Percentiles rank a stretch among this genome's conserved stretches.
Conservation (phyloP, 2,329 filamentous ascomycete genomes). For the Colletotrichum theobromicola region DNA sequence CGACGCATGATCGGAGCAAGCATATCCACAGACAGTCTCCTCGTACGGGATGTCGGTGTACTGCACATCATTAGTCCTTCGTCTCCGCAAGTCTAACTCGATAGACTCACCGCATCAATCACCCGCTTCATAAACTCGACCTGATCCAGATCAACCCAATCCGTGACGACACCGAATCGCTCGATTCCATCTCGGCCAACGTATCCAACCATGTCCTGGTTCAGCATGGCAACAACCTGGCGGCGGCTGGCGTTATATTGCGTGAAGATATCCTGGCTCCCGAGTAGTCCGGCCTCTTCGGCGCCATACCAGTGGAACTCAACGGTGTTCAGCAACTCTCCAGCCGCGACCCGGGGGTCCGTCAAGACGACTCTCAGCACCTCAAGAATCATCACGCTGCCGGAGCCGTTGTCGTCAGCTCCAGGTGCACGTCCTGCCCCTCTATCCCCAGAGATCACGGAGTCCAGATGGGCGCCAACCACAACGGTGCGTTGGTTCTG, state of each 20-base stretch:
- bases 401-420: constrained; percentile 76
- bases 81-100: not conserved
- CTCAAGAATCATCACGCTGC: constrained; percentile 81
- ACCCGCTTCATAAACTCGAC: constrained; percentile 43
- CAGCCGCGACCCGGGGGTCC: constrained; percentile 65
- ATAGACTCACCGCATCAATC: constrained; percentile 25
- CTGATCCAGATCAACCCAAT: constrained; percentile 40
- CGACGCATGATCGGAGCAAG: constrained; percentile 72
- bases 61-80: not conserved
- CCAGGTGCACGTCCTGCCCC: constrained; percentile 75
- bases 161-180: constrained; percentile 43
- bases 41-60: constrained; percentile 46
- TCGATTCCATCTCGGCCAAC: constrained; percentile 31
- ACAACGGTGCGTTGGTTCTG: constrained; percentile 73
- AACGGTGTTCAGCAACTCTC: constrained; percentile 72
- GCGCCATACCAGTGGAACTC: constrained; percentile 90
- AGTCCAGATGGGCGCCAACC: constrained; percentile 81
- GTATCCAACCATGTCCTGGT: constrained; percentile 51
- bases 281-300: constrained; percentile 80
- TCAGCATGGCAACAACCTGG: constrained; percentile 46
- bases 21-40: constrained; percentile 58
- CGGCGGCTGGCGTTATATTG: constrained; percentile 35
- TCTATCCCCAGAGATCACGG: constrained; percentile 77
- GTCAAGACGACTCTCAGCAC: constrained; percentile 74
- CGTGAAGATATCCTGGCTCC: constrained; percentile 62